Percentiles rank a stretch among this genome's conserved stretches.
These are phyloP conservation scores for Salvia hispanica DNA, from an alignment of 257 asterid species.

Conservation along the genomic window DNA sequence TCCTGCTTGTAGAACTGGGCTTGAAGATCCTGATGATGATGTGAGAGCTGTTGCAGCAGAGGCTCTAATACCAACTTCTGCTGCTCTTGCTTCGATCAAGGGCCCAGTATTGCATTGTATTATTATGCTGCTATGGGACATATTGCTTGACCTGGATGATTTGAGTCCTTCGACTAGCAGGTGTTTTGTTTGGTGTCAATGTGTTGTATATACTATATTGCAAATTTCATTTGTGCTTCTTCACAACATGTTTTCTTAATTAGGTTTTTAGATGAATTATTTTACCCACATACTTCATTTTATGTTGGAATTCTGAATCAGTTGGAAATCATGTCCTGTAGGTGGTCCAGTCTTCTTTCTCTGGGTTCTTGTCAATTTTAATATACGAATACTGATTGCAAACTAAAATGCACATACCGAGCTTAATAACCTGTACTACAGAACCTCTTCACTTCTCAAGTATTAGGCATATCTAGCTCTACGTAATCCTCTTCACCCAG, in stretches of 20 bases:
- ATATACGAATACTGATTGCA: not conserved
- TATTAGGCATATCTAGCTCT: not conserved
- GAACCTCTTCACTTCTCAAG: not conserved
- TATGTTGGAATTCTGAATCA: conserved; percentile 4
- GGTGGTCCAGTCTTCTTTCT: conserved; percentile 11
- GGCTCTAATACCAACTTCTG: conserved; percentile 86
- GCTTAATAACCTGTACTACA: not conserved
- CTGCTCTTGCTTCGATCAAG: conserved; percentile 76
- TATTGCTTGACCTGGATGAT: conserved; percentile 97
- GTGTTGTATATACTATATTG: not conserved
- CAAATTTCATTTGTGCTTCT: not conserved
- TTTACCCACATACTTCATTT: conserved; percentile 1
- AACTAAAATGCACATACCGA: not conserved
- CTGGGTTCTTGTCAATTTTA: conserved; percentile 1
- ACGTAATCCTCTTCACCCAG: not conserved
- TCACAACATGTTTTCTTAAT: conserved; percentile 4
- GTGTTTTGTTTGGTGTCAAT: conserved; percentile 39
- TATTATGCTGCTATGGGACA: conserved; percentile 96
- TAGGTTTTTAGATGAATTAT: not conserved
- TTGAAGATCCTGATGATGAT: conserved; percentile 99
- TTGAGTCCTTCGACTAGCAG: conserved; percentile 99
- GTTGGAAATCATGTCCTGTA: not conserved
- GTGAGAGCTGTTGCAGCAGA: conserved; percentile 99
- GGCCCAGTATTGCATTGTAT: conserved; percentile 78
- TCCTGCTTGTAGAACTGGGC: conserved; percentile 96